phyloP scores from a whole-genome alignment of 192 early-diverging fungal species.

The Rhizophlyctis rosea region DNA sequence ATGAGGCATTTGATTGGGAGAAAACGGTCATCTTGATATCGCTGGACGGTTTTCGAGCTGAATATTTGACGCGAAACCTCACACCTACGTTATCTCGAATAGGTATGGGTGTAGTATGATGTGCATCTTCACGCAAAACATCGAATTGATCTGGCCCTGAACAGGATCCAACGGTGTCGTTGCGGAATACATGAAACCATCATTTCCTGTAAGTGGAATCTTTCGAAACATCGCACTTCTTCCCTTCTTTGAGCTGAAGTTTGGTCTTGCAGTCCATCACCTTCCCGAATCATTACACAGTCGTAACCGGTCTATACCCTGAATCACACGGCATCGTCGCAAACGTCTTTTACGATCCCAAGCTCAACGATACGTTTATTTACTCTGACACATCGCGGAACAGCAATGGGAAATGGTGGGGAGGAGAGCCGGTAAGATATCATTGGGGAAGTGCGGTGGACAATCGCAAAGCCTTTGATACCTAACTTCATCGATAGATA shows the following conservation, averaged over 20 bases:
- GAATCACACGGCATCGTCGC: conserved; percentile 89
- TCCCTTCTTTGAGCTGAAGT: conserved; percentile 35
- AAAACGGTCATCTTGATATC: conserved; percentile 70
- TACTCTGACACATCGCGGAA: conserved; percentile 68
- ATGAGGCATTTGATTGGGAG: not conserved
- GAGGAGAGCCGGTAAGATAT: conserved; percentile 72
- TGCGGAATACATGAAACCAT: conserved; percentile 64
- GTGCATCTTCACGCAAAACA: too few species aligned
- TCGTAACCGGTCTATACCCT: conserved; percentile 91
- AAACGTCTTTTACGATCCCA: conserved; percentile 79
- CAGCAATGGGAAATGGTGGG: conserved; percentile 78
- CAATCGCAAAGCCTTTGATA: not conserved
- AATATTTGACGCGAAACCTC: conserved; percentile 73
- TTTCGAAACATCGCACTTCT: conserved; percentile 36
- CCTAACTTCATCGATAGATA: conserved; percentile 29
- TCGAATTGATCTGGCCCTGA: too few species aligned
- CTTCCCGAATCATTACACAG: conserved; percentile 90
- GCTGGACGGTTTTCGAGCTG: conserved; percentile 80
- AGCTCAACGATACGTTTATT: conserved; percentile 67
- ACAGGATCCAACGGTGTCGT: conserved; percentile 40
- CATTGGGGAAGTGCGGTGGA: not conserved
- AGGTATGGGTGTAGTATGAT: conserved; percentile 51
- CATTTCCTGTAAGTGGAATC: conserved; percentile 59
- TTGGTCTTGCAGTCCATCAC: conserved; percentile 53
- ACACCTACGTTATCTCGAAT: conserved; percentile 65